Conservation (phyloP, 202 grass and related monocot species). For the Elaeis oleifera region DNA sequence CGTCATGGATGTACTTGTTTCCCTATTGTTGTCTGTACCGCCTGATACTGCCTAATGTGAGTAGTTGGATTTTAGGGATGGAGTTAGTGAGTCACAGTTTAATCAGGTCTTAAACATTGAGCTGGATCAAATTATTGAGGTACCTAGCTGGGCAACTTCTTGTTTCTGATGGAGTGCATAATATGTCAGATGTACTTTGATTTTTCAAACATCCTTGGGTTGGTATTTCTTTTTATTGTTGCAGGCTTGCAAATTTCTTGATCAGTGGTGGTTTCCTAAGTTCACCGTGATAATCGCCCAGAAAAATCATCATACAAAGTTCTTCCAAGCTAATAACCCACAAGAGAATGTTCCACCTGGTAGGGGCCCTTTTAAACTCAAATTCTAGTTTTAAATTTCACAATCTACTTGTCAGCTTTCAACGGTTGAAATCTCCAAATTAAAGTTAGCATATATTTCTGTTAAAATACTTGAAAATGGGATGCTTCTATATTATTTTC, state of each 20-base stretch:
- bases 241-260: constrained; percentile 84
- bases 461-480: neutral
- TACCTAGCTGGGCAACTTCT: neutral
- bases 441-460: neutral
- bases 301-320: constrained; percentile 88
- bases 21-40: neutral
- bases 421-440: neutral
- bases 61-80: constrained; percentile 41
- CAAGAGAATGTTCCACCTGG: constrained; percentile 81
- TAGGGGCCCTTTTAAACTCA: constrained; percentile 10
- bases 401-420: too few relatives aligned
- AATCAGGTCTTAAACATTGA: constrained; percentile 87
- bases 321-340: constrained; percentile 44
- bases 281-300: constrained; percentile 72
- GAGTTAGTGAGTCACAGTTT: constrained; percentile 83
- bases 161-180: too few relatives aligned
- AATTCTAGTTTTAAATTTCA: too few relatives aligned
- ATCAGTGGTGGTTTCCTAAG: constrained; percentile 67
- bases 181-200: too few relatives aligned
- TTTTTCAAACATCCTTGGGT: too few relatives aligned
- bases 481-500: neutral
- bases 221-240: constrained; percentile 3
- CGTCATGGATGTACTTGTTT: too few relatives aligned
- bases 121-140: constrained; percentile 85
- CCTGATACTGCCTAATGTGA: neutral